Percentiles rank a stretch among this genome's conserved stretches.
Conservation (phyloP, 345 rosid genomes). For the Eutrema yunnanense region DNA sequence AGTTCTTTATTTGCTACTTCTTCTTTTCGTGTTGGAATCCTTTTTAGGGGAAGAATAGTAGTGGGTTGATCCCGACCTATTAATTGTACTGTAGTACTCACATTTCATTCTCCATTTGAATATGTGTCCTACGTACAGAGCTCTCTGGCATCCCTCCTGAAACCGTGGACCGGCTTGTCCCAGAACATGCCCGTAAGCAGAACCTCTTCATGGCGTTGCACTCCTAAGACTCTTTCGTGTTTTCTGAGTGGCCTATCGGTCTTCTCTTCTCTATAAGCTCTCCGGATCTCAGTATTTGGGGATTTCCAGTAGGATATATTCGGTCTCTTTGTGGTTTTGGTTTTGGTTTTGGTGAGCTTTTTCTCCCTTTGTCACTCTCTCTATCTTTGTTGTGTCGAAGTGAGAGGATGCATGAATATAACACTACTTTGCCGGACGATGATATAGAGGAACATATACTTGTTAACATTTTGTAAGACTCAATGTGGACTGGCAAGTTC, state of each 20-base stretch:
- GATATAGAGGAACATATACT: background rate
- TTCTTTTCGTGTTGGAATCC: background rate
- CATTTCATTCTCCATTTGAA: background rate
- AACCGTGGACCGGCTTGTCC: slow-evolving; percentile 54
- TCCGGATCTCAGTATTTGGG: background rate
- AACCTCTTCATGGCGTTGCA: slow-evolving; percentile 85
- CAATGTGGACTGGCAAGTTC: background rate
- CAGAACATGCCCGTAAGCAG: slow-evolving; percentile 81
- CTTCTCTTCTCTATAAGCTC: background rate
- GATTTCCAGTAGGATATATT: no score
- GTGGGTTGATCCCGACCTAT: no score
- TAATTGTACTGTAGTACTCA: background rate
- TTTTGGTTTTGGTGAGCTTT: background rate
- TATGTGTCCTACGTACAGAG: slow-evolving; percentile 32
- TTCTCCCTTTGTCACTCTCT: background rate
- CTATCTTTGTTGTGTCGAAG: no score
- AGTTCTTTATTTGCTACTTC: background rate
- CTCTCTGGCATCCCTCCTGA: slow-evolving; percentile 63
- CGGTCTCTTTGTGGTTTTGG: no score
- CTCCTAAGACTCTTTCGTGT: slow-evolving; percentile 19
- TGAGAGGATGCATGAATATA: no score
- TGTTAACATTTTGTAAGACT: background rate
- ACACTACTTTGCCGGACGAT: background rate
- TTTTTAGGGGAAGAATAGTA: background rate
- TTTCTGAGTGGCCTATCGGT: background rate